These are phyloP conservation scores for Aotearoamyces nothofagi DNA, from an alignment of 2,329 filamentous ascomycete species.

Conservation along the genomic window DNA sequence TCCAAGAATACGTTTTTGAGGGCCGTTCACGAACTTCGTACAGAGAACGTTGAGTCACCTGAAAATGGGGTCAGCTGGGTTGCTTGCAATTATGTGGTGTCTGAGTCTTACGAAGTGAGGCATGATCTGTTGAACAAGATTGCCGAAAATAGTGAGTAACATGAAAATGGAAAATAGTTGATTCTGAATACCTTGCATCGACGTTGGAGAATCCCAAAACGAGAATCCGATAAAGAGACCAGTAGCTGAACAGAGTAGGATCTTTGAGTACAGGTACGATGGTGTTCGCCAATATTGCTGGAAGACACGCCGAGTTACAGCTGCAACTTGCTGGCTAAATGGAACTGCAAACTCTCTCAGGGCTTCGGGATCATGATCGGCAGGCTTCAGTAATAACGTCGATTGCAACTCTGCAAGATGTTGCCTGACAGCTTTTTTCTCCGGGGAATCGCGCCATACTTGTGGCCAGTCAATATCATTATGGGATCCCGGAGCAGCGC, in stretches of 20 bases:
- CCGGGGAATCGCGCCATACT: conserved; percentile 38
- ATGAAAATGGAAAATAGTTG: conserved; percentile 65
- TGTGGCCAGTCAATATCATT: conserved; percentile 46
- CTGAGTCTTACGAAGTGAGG: conserved; percentile 58
- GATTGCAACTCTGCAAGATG: conserved; percentile 38
- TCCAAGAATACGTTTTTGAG: conserved; percentile 66
- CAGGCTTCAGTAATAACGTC: conserved; percentile 20
- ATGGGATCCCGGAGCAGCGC: conserved; percentile 41
- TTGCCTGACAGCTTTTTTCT: conserved; percentile 21
- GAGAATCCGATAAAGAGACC: conserved; percentile 54
- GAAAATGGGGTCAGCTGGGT: conserved; percentile 57
- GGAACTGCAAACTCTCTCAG: conserved; percentile 47
- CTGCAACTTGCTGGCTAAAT: conserved; percentile 32
- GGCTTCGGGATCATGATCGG: conserved; percentile 12
- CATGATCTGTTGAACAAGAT: conserved; percentile 64
- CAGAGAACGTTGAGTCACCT: conserved; percentile 38
- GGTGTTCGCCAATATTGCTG: conserved; percentile 50
- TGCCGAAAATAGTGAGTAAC: conserved; percentile 59
- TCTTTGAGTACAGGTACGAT: conserved; percentile 30
- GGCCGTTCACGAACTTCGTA: conserved; percentile 60
- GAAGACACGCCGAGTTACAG: conserved; percentile 42
- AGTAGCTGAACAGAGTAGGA: conserved; percentile 8
- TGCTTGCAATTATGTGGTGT: conserved; percentile 34
- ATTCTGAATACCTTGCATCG: conserved; percentile 49
- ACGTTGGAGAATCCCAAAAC: conserved; percentile 45